phyloP scores from a whole-genome alignment of 2,329 filamentous ascomycete species.

The Aspergillus sp. region DNA sequence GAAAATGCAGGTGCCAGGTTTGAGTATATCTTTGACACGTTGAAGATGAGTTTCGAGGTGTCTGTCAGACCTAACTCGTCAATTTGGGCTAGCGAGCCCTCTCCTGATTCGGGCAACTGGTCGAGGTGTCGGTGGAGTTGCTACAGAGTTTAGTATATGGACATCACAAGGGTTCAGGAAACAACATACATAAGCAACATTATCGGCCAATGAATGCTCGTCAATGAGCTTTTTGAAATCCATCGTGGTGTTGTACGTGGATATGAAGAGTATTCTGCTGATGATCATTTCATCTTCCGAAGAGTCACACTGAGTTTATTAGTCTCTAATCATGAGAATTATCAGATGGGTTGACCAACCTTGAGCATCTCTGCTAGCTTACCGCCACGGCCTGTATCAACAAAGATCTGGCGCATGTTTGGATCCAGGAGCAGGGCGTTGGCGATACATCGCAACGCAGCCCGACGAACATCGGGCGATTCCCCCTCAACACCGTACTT shows the following conservation, averaged over 20 bases:
- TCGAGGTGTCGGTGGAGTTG: constrained; percentile 70
- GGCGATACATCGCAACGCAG: constrained; percentile 77
- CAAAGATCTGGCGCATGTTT: constrained; percentile 67
- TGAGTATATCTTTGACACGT: constrained; percentile 73
- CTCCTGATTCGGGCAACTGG: constrained; percentile 45
- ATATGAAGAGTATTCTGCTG: constrained; percentile 75
- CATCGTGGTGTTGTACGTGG: constrained; percentile 72
- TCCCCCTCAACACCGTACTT: constrained; percentile 69
- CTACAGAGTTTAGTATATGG: constrained; percentile 25
- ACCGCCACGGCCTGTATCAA: constrained; percentile 65
- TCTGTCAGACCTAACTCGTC: constrained; percentile 78
- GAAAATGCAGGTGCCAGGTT: constrained; percentile 62
- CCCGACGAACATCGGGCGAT: constrained; percentile 63
- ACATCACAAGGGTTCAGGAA: background rate
- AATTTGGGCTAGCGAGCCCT: constrained; percentile 45
- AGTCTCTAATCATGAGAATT: background rate
- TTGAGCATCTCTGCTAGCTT: constrained; percentile 70
- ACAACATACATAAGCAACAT: constrained; percentile 55
- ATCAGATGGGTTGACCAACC: constrained; percentile 27
- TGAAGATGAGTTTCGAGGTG: constrained; percentile 85
- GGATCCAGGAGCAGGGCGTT: constrained; percentile 75
- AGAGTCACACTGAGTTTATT: constrained; percentile 54
- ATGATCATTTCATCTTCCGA: constrained; percentile 83
- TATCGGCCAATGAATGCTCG: constrained; percentile 64
- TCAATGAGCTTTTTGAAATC: constrained; percentile 65